Percentiles rank a stretch among this genome's conserved stretches.
Evolutionary conservation across 345 rosid species (phyloP).

Genomic region (Dipteronia dyeriana): DNA sequence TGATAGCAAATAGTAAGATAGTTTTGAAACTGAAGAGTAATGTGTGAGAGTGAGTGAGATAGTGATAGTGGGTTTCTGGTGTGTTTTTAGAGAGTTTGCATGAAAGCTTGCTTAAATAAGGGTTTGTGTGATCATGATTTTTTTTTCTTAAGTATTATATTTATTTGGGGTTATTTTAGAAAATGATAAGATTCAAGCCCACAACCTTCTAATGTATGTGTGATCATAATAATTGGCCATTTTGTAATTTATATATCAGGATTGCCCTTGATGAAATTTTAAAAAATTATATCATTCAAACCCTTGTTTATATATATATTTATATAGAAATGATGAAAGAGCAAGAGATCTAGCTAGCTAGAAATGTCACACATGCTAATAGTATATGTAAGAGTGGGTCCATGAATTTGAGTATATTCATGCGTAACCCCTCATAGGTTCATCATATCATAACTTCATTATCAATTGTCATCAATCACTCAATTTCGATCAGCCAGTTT

Average conservation of each 20-base stretch:
- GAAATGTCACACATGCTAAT: constrained; percentile 25
- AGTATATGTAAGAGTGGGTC: constrained; percentile 26
- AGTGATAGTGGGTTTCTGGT: constrained; percentile 9
- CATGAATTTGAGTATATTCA: constrained; percentile 15
- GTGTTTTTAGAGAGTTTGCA: constrained; percentile 14
- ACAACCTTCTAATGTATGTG: too few species aligned
- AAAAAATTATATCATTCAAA: constrained; percentile 8
- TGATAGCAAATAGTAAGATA: constrained; percentile 6
- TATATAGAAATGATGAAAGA: constrained; percentile 3
- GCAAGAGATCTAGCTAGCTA: background rate
- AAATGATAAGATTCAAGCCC: too few species aligned
- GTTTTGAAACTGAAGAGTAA: constrained; percentile 7
- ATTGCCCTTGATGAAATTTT: constrained; percentile 9
- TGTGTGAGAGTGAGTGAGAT: background rate
- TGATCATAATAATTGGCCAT: background rate
- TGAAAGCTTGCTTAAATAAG: constrained; percentile 36
- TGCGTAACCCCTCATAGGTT: constrained; percentile 13
- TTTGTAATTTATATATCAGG: background rate
- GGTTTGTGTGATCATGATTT: background rate
- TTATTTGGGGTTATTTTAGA: too few species aligned
- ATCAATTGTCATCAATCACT: constrained; percentile 20
- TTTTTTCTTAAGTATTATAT: too few species aligned
- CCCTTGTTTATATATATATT: too few species aligned
- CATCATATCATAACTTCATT: constrained; percentile 8
- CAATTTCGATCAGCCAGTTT: constrained; percentile 13